Conservation (phyloP, 1,284 basidiomycete species). For the Trichosporon sp. region DNA sequence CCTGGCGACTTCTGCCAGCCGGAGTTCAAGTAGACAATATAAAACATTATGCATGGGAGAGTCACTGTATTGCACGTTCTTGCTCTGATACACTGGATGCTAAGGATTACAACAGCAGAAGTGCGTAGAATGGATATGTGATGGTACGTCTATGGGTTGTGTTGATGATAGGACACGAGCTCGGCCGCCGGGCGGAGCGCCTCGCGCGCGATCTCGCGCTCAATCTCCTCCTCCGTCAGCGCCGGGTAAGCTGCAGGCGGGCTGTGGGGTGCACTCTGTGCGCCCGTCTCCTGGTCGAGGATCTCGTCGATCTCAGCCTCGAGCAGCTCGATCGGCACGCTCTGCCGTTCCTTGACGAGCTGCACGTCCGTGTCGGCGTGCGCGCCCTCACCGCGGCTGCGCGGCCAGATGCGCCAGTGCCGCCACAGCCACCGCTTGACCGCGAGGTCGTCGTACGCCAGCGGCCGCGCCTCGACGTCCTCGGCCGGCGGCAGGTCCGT, state of each 20-base stretch:
- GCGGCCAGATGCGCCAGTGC: neutral
- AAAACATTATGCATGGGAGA: conserved; percentile 4
- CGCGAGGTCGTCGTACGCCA: neutral
- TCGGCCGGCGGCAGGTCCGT: conserved; percentile 35
- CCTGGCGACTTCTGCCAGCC: conserved; percentile 83
- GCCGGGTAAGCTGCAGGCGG: neutral
- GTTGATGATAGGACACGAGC: neutral
- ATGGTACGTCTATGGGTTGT: neutral
- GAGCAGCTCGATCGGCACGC: neutral
- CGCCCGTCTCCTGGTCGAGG: neutral
- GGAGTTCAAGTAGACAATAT: conserved; percentile 67
- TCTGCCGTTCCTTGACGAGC: neutral
- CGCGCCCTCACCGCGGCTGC: neutral
- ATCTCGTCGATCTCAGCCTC: neutral
- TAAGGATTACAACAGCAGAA: neutral
- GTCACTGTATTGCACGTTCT: neutral
- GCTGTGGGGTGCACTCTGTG: no score
- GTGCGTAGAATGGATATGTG: neutral
- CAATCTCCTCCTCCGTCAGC: neutral
- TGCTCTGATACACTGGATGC: neutral
- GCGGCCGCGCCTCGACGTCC: conserved; percentile 24
- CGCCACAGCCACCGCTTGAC: neutral
- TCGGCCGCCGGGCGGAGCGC: neutral
- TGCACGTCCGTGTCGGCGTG: neutral
- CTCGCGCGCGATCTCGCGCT: neutral